Conservation (phyloP, 805 yeast genomes). For the Wickerhamiella qilinensis region DNA sequence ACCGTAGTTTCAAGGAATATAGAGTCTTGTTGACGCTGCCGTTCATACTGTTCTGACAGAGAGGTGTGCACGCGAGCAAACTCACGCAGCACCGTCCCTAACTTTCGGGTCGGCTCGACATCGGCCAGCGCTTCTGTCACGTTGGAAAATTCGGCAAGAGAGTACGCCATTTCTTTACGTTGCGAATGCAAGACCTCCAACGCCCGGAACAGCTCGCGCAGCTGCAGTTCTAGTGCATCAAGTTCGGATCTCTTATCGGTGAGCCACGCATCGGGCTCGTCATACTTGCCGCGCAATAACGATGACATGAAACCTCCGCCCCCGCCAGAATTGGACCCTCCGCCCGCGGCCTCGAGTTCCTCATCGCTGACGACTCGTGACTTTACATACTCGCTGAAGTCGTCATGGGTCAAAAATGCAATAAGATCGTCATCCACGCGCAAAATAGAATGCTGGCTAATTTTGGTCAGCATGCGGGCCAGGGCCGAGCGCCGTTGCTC, state of each 20-base stretch:
- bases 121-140: constrained; percentile 46
- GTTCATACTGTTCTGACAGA: constrained; percentile 55
- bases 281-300: constrained; percentile 45
- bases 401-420: constrained; percentile 59
- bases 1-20: constrained; percentile 72
- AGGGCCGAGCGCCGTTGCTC: constrained; percentile 72
- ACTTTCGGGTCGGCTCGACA: constrained; percentile 54
- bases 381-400: constrained; percentile 52
- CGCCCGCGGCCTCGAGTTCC: constrained; percentile 27
- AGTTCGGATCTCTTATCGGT: constrained; percentile 49
- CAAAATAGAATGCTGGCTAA: constrained; percentile 38
- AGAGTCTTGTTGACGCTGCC: constrained; percentile 72
- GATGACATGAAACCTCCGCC: constrained; percentile 38
- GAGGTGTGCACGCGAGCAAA: constrained; percentile 60
- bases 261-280: constrained; percentile 70
- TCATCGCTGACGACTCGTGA: constrained; percentile 27
- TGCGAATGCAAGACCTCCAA: constrained; percentile 61
- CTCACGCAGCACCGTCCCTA: constrained; percentile 46
- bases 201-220: constrained; percentile 51
- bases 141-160: constrained; percentile 51
- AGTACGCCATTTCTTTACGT: constrained; percentile 51
- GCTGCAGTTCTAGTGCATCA: constrained; percentile 56
- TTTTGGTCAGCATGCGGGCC: constrained; percentile 70
- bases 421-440: constrained; percentile 61
- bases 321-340: constrained; percentile 23